phyloP scores from a whole-genome alignment of 257 asterid species.

The Solanum lycopersicoides region DNA sequence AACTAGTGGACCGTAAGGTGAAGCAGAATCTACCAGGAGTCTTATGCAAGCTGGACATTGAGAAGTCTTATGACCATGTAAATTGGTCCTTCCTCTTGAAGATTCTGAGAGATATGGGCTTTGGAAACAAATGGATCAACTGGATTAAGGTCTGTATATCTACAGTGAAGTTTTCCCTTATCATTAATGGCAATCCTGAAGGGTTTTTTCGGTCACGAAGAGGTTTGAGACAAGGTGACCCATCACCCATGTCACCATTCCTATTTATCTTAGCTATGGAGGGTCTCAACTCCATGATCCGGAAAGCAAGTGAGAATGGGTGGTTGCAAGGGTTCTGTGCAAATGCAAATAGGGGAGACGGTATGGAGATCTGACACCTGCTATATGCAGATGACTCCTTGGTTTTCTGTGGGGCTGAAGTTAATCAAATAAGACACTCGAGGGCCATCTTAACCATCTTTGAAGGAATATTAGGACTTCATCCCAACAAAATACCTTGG shows the following conservation, averaged over 20 bases:
- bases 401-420: too few species aligned
- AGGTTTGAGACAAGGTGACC: background rate
- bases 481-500: background rate
- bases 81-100: background rate
- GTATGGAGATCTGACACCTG: too few species aligned
- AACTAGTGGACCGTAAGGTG: background rate
- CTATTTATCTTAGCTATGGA: too few species aligned
- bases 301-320: too few species aligned
- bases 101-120: background rate
- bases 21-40: background rate
- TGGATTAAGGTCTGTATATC: background rate
- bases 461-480: too few species aligned
- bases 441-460: too few species aligned
- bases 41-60: background rate
- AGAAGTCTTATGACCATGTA: background rate
- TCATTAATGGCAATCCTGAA: background rate
- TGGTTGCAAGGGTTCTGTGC: too few species aligned
- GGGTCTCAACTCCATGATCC: too few species aligned
- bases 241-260: too few species aligned
- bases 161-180: background rate
- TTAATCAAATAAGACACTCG: too few species aligned
- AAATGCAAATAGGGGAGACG: too few species aligned
- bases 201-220: background rate
- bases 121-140: background rate
- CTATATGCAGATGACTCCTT: too few species aligned